These are phyloP conservation scores for Saksenaea oblongispora DNA, from an alignment of 371 early-diverging fungal species.

Conservation along the genomic window DNA sequence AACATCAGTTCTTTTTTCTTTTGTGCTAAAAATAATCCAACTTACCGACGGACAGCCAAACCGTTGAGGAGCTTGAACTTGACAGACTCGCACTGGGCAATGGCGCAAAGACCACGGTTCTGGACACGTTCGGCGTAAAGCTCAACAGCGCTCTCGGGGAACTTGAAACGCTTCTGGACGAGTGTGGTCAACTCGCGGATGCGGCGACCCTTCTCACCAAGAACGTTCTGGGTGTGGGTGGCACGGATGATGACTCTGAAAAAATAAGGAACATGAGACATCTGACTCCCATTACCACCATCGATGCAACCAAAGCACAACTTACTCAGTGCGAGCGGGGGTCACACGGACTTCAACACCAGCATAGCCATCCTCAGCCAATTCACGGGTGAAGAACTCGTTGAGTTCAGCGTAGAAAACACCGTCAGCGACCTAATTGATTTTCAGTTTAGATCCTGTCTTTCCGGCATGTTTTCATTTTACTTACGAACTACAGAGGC, in stretches of 20 bases:
- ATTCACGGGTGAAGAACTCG: slow-evolving; percentile 97
- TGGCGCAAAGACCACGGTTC: slow-evolving; percentile 98
- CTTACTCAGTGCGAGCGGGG: slow-evolving; percentile 95
- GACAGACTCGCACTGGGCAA: slow-evolving; percentile 99
- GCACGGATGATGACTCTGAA: slow-evolving; percentile 95
- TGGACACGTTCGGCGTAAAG: slow-evolving; percentile 99
- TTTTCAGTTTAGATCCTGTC: not conserved
- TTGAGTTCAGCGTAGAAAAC: slow-evolving; percentile 99
- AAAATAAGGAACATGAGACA: not conserved
- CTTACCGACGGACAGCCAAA: slow-evolving; percentile 92
- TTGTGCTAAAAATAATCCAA: not conserved
- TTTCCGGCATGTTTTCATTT: slow-evolving; percentile 1
- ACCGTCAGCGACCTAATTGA: slow-evolving; percentile 92
- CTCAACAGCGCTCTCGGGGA: slow-evolving; percentile 97
- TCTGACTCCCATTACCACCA: not conserved
- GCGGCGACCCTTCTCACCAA: slow-evolving; percentile 99
- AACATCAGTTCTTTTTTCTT: not conserved
- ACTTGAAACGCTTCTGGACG: slow-evolving; percentile 99
- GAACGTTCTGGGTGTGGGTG: slow-evolving; percentile 97
- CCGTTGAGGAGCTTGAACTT: slow-evolving; percentile 97
- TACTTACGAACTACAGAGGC: slow-evolving; percentile 52
- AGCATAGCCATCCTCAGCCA: slow-evolving; percentile 91
- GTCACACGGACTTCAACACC: slow-evolving; percentile 99
- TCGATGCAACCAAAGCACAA: not conserved
- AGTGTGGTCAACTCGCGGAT: slow-evolving; percentile 98